Percentiles rank a stretch among this genome's conserved stretches.
These are phyloP conservation scores for Paecilomyces niveus DNA, from an alignment of 2,329 filamentous ascomycete genomes.

Conservation along the genomic window DNA sequence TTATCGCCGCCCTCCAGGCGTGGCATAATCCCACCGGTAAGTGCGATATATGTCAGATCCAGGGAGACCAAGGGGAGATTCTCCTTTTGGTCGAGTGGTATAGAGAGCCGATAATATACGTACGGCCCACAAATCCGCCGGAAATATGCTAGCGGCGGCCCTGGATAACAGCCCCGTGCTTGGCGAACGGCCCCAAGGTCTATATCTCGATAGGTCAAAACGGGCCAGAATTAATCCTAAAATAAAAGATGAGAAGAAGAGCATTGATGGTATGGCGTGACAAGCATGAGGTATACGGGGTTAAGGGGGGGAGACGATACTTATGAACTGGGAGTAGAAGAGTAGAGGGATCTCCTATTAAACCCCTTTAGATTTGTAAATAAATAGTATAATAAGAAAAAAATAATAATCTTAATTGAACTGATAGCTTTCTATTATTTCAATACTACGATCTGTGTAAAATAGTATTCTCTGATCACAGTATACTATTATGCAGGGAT, in stretches of 20 bases:
- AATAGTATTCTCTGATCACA: neutral
- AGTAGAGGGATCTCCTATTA: no score
- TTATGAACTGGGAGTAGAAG: slow-evolving; percentile 3
- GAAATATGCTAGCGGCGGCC: slow-evolving; percentile 2
- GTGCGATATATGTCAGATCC: neutral
- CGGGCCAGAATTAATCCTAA: slow-evolving; percentile 3
- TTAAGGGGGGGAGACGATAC: slow-evolving; percentile 5
- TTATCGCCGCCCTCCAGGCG: neutral
- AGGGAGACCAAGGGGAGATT: no score
- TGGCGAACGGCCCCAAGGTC: slow-evolving; percentile 4
- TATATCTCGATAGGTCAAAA: slow-evolving; percentile 3
- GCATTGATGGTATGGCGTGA: slow-evolving; percentile 6
- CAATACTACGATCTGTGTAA: neutral
- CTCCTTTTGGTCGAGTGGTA: no score
- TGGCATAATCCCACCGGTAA: neutral
- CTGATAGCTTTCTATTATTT: neutral
- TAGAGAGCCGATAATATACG: no score
- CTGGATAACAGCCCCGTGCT: slow-evolving; percentile 2
- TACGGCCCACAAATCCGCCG: neutral
- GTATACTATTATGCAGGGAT: neutral
- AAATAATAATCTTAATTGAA: no score
- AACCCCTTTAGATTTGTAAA: no score
- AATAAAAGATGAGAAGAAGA: slow-evolving; percentile 6
- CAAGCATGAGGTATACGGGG: slow-evolving; percentile 5
- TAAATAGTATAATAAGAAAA: no score